phyloP scores from a whole-genome alignment of 164 flowering plant genomes.

The Brasenia schreberi region DNA sequence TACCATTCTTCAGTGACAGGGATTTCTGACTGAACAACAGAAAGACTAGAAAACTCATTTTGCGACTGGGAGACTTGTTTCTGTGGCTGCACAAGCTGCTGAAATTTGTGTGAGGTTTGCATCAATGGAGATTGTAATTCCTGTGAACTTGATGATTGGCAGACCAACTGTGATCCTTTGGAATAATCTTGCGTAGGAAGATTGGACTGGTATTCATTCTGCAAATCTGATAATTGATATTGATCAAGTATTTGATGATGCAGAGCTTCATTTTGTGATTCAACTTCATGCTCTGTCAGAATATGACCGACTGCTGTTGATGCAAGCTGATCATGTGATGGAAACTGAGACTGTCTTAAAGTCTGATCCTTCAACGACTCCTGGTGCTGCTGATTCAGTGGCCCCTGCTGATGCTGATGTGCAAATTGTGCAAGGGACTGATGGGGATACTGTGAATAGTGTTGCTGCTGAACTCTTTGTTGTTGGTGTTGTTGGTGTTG shows the following conservation, averaged over 20 bases:
- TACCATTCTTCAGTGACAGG: constrained; percentile 39
- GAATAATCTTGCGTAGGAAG: constrained; percentile 21
- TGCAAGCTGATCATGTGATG: constrained; percentile 16
- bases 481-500: constrained; percentile 18
- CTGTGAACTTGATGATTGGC: constrained; percentile 28
- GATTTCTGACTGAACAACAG: constrained; percentile 45
- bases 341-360: constrained; percentile 40
- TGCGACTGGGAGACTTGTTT: constrained; percentile 35
- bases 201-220: constrained; percentile 42
- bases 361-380: constrained; percentile 39
- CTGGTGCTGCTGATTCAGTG: constrained; percentile 41
- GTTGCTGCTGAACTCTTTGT: constrained; percentile 24
- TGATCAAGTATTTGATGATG: constrained; percentile 40
- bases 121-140: constrained; percentile 24
- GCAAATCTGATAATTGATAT: constrained; percentile 44
- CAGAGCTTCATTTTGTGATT: constrained; percentile 29
- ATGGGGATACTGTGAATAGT: constrained; percentile 36
- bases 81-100: constrained; percentile 33
- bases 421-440: constrained; percentile 39
- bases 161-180: constrained; percentile 23
- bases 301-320: constrained; percentile 20
- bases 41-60: constrained; percentile 26
- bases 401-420: constrained; percentile 37
- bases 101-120: constrained; percentile 46
- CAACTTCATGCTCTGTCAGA: constrained; percentile 41